Conservation (phyloP, 345 rosid species). For the Erysimum cheiranthoides region DNA sequence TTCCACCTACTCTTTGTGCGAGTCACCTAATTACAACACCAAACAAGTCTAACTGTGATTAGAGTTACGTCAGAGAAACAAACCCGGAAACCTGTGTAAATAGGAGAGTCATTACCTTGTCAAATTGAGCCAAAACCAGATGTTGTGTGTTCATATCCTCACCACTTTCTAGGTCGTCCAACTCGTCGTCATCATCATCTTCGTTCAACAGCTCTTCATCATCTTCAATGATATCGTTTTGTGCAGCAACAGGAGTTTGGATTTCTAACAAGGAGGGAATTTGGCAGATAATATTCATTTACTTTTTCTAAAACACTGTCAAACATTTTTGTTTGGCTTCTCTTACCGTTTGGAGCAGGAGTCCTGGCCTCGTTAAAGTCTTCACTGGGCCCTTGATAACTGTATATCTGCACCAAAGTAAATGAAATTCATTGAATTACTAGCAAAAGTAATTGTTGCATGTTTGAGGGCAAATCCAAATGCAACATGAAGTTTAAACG, state of each 20-base stretch:
- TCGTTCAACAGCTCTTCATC: conserved; percentile 92
- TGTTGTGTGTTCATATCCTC: conserved; percentile 97
- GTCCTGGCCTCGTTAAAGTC: conserved; percentile 87
- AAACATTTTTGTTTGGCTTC: conserved; percentile 15
- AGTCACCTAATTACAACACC: conserved; percentile 67
- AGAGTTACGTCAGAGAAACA: neutral
- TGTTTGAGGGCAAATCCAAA: conserved; percentile 1
- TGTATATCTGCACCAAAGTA: conserved; percentile 72
- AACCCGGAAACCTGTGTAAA: neutral
- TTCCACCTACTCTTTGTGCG: conserved; percentile 98
- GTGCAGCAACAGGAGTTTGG: conserved; percentile 70
- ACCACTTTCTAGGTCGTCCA: conserved; percentile 86
- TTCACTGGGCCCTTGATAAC: conserved; percentile 88
- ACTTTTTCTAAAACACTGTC: conserved; percentile 1
- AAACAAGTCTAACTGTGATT: conserved; percentile 13
- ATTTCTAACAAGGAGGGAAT: conserved; percentile 53
- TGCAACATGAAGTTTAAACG: conserved; percentile 9
- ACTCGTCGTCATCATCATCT: conserved; percentile 88
- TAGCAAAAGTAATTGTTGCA: neutral
- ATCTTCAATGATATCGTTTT: conserved; percentile 69
- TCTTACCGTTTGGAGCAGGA: conserved; percentile 82
- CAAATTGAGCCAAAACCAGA: conserved; percentile 95
- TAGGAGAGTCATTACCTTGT: conserved; percentile 67
- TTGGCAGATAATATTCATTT: conserved; percentile 16
- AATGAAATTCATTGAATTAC: neutral